These are phyloP conservation scores for Malania oleifera DNA, from an alignment of 164 flowering plant species.

Conservation along the genomic window DNA sequence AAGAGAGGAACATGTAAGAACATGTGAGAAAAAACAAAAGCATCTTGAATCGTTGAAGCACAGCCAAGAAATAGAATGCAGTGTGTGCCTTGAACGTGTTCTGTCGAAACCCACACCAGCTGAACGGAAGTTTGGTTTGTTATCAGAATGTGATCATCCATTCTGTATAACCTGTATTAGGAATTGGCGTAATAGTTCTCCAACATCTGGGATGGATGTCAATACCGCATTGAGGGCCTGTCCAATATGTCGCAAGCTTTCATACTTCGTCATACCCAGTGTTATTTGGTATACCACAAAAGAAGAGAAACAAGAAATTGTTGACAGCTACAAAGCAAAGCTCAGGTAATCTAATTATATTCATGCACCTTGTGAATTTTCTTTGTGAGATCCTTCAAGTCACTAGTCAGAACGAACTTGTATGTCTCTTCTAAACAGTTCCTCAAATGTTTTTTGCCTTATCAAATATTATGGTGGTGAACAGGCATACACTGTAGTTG, in stretches of 20 bases:
- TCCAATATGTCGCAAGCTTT: conserved; percentile 92
- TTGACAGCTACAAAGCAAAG: conserved; percentile 73
- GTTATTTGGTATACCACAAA: conserved; percentile 79
- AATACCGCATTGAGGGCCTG: conserved; percentile 83
- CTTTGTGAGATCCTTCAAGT: too few species aligned
- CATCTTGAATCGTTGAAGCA: conserved; percentile 65
- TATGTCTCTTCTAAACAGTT: too few species aligned
- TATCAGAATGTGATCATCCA: conserved; percentile 97
- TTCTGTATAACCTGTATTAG: conserved; percentile 93
- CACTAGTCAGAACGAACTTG: too few species aligned
- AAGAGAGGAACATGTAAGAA: conserved; percentile 65
- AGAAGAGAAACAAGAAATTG: conserved; percentile 82
- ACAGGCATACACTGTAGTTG: too few species aligned
- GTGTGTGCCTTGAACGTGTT: conserved; percentile 91
- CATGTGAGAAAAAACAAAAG: conserved; percentile 67
- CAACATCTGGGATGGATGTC: conserved; percentile 85
- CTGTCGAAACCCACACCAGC: conserved; percentile 75
- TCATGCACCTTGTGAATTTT: neutral
- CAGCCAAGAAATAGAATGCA: conserved; percentile 95
- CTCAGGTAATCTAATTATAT: conserved; percentile 51
- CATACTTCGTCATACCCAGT: conserved; percentile 96
- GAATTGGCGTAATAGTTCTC: conserved; percentile 87
- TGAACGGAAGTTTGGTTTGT: conserved; percentile 88
- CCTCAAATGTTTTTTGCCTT: too few species aligned
- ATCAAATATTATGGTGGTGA: too few species aligned